phyloP scores from a whole-genome alignment of 345 rosid genomes.

The Eucalyptus caleyi region DNA sequence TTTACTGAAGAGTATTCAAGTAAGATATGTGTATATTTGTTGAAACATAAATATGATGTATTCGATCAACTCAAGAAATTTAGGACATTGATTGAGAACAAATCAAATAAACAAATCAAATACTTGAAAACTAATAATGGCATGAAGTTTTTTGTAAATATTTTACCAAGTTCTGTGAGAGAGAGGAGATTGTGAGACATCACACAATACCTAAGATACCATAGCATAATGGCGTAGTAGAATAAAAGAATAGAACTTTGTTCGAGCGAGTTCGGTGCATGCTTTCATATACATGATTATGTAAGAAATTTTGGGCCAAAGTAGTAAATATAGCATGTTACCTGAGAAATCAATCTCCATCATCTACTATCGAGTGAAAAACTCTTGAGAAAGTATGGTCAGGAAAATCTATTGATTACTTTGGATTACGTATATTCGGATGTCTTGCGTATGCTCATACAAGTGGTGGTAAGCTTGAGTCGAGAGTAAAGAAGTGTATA shows the following conservation, averaged over 20 bases:
- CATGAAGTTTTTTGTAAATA: fast-evolving
- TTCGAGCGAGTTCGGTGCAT: fast-evolving
- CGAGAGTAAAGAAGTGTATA: no score
- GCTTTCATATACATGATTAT: no score
- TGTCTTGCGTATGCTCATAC: fast-evolving
- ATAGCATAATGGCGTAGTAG: fast-evolving
- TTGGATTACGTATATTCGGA: no score
- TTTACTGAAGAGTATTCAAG: fast-evolving
- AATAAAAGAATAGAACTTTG: no score
- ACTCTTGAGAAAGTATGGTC: no score
- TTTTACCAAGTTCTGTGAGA: fast-evolving
- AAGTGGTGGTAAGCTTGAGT: no score
- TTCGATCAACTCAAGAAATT: no score
- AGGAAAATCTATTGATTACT: no score
- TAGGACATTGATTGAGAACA: not conserved
- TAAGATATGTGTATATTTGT: fast-evolving
- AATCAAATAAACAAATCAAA: not conserved
- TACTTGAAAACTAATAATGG: no score
- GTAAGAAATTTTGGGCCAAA: no score
- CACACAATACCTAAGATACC: fast-evolving
- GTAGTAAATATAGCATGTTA: no score
- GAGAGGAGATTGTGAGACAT: not conserved
- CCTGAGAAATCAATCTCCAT: fast-evolving
- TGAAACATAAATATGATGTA: no score
- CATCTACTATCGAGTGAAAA: fast-evolving